These are phyloP conservation scores for Microglena sp. DNA, from an alignment of 139 green algal species.

Conservation along the genomic window DNA sequence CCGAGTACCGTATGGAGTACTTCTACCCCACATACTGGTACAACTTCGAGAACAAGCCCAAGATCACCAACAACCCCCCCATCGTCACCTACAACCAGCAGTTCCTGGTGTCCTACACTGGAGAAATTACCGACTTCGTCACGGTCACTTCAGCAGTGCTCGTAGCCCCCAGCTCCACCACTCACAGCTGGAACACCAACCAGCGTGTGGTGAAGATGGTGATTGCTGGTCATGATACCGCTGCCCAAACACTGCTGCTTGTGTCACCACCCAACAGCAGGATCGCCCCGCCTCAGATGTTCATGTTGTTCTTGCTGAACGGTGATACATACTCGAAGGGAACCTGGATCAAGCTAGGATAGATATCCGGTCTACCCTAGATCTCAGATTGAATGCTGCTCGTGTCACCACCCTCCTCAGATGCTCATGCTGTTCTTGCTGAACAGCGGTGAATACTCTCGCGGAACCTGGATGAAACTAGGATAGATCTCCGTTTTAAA, in stretches of 20 bases:
- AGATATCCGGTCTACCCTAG: too few relatives aligned
- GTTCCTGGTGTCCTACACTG: constrained; percentile 7
- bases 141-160: constrained; percentile 13
- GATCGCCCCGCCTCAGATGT: constrained; percentile 21
- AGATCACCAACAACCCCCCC: background rate
- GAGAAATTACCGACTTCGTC: background rate
- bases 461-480: too few relatives aligned
- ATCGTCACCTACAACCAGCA: background rate
- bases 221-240: constrained; percentile 3
- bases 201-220: constrained; percentile 27
- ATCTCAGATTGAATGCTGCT: background rate
- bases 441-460: constrained; percentile 19
- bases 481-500: too few relatives aligned
- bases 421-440: constrained; percentile 34
- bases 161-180: constrained; percentile 20
- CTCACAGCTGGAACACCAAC: constrained; percentile 32
- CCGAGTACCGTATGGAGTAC: constrained; percentile 32
- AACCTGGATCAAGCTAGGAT: constrained; percentile 9
- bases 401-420: constrained; percentile 10
- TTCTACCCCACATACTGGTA: constrained; percentile 27
- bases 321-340: constrained; percentile 8
- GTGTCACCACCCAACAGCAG: constrained; percentile 16
- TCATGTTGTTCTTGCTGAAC: constrained; percentile 28
- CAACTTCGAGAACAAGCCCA: constrained; percentile 15
- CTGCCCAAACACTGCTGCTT: constrained; percentile 3